A percentile compares a stretch with the other conserved stretches of the same genome.
Evolutionary conservation across 2,329 filamentous ascomycete species (phyloP).

Genomic region (Exophiala dermatitidis): DNA sequence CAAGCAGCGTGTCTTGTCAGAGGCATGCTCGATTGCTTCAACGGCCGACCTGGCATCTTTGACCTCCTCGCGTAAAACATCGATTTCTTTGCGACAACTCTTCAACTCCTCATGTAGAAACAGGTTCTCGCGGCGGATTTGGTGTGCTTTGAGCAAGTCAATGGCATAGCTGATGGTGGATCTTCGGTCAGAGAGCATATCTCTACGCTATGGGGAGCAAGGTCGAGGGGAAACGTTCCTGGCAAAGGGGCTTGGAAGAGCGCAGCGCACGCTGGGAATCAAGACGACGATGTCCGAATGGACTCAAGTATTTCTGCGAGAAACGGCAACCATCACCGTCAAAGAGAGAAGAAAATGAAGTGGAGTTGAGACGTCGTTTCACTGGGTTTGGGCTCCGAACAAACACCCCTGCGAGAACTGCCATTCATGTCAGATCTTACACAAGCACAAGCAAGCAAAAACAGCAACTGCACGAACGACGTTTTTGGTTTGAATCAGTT

Average conservation of each 20-base stretch:
- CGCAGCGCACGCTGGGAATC: too few species aligned
- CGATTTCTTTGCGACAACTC: constrained; percentile 9
- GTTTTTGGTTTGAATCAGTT: constrained; percentile 11
- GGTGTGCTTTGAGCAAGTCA: constrained; percentile 22
- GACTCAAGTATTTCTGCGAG: too few species aligned
- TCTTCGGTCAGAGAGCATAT: constrained; percentile 10
- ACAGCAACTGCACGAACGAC: neutral
- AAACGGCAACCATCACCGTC: too few species aligned
- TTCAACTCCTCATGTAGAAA: constrained; percentile 19
- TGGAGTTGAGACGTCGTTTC: too few species aligned
- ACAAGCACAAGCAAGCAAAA: neutral
- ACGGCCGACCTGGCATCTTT: constrained; percentile 1
- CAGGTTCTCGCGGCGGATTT: constrained; percentile 24
- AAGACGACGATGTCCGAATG: too few species aligned
- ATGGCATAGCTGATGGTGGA: constrained; percentile 18
- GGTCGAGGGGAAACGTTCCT: neutral
- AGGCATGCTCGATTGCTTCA: neutral
- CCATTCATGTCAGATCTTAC: neutral
- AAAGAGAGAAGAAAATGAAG: too few species aligned
- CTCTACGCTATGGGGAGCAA: neutral
- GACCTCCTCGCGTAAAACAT: constrained; percentile 9
- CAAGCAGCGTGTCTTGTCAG: neutral
- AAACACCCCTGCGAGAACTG: too few species aligned
- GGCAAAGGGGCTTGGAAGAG: too few species aligned
- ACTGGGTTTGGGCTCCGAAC: too few species aligned